phyloP scores from a whole-genome alignment of 2,329 filamentous ascomycete genomes.

The Coleophoma eucalyptorum region DNA sequence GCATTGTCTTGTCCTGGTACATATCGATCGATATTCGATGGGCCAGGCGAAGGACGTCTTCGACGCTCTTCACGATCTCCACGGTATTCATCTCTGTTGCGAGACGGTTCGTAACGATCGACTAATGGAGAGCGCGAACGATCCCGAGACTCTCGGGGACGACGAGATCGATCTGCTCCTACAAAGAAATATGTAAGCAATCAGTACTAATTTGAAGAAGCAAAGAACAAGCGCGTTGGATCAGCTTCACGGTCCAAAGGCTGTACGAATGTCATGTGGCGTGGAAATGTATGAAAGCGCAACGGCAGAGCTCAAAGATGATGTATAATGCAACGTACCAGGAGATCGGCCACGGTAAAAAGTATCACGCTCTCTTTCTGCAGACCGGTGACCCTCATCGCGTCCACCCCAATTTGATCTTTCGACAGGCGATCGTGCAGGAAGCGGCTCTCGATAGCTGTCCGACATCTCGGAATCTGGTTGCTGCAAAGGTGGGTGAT shows the following conservation, averaged over 20 bases:
- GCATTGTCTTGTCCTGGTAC: constrained; percentile 68
- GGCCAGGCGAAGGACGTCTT: constrained; percentile 52
- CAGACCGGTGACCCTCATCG: constrained; percentile 23
- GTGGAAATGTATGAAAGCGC: neutral
- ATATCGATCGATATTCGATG: constrained; percentile 79
- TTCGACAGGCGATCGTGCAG: constrained; percentile 27
- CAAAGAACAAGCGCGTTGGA: neutral
- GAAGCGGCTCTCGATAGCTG: constrained; percentile 24
- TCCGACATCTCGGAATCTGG: constrained; percentile 7
- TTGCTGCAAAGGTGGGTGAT: neutral
- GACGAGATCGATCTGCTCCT: constrained; percentile 53
- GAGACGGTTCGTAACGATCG: constrained; percentile 72
- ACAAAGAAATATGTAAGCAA: constrained; percentile 18
- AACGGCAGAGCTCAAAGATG: neutral
- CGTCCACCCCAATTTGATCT: constrained; percentile 28
- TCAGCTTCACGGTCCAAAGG: neutral
- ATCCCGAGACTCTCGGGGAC: constrained; percentile 48
- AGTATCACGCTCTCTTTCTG: constrained; percentile 43
- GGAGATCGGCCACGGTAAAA: constrained; percentile 68
- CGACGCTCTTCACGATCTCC: constrained; percentile 58
- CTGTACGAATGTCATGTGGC: neutral
- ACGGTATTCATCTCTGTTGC: constrained; percentile 61
- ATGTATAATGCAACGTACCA: constrained; percentile 47
- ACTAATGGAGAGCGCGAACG: constrained; percentile 69
- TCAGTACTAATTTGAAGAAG: neutral